These are phyloP conservation scores for Taphrina sp. DNA, from an alignment of 1,139 yeast genomes.

Conservation along the genomic window DNA sequence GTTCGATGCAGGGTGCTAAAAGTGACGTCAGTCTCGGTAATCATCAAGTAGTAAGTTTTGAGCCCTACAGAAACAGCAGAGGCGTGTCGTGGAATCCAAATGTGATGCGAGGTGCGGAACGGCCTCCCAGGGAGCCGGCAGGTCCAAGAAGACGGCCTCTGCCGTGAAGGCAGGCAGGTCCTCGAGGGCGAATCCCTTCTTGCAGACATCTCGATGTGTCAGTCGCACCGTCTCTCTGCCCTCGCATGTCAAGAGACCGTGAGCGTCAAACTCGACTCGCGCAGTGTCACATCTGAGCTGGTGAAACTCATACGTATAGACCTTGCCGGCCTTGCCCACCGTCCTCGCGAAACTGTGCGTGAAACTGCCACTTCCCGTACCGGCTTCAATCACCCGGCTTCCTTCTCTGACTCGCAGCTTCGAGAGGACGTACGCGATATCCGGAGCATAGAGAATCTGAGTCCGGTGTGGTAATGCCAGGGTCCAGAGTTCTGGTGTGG, in stretches of 20 bases:
- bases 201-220: conserved; percentile 91
- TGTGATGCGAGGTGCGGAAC: conserved; percentile 69
- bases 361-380: conserved; percentile 96
- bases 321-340: conserved; percentile 54
- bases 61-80: conserved; percentile 28
- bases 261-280: conserved; percentile 66
- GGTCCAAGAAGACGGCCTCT: conserved; percentile 77
- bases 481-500: conserved; percentile 96
- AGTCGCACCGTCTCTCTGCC: conserved; percentile 48
- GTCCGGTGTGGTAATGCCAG: conserved; percentile 93
- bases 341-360: conserved; percentile 84
- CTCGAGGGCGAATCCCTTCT: conserved; percentile 69
- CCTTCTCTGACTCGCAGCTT: conserved; percentile 72
- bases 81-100: conserved; percentile 42
- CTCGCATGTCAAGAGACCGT: conserved; percentile 53
- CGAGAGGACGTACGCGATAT: conserved; percentile 84
- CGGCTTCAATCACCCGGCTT: conserved; percentile 86
- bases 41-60: conserved; percentile 49
- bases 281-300: conserved; percentile 81
- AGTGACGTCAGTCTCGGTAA: conserved; percentile 68
- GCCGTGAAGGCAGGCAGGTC: conserved; percentile 53
- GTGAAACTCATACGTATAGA: conserved; percentile 90
- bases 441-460: conserved; percentile 95
- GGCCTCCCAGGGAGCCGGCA: conserved; percentile 98
- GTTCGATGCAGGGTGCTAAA: conserved; percentile 98